These are phyloP conservation scores for Aspergillus pseudoviridinutans DNA, from an alignment of 2,329 filamentous ascomycete species.

Conservation along the genomic window DNA sequence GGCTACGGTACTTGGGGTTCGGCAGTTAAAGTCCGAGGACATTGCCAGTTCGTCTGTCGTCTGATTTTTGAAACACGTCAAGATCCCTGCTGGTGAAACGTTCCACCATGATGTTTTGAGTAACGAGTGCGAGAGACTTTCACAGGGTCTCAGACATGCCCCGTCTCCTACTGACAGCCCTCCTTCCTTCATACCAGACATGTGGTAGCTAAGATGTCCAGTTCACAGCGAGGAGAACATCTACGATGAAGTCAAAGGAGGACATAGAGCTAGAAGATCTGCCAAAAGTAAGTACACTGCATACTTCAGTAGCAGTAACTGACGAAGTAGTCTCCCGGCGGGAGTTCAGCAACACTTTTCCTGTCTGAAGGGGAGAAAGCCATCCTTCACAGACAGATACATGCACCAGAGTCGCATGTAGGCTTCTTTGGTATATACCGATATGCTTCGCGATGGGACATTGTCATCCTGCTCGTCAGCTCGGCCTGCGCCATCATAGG, in stretches of 20 bases:
- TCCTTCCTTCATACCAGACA: too few species aligned
- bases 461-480: conserved; percentile 57
- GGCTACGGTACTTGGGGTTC: neutral
- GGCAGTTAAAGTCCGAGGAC: neutral
- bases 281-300: neutral
- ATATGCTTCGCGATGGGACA: conserved; percentile 61
- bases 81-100: neutral
- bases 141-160: neutral
- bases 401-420: conserved; percentile 58
- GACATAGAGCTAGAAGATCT: conserved; percentile 1
- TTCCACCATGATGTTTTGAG: neutral
- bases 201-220: neutral
- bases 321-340: conserved; percentile 11
- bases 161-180: neutral
- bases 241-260: conserved; percentile 5
- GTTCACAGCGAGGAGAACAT: neutral
- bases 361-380: conserved; percentile 51
- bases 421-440: conserved; percentile 61
- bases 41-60: neutral
- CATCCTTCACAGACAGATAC: conserved; percentile 63
- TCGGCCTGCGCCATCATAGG: conserved; percentile 60
- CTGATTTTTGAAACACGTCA: neutral
- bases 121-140: neutral
- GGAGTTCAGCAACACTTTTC: conserved; percentile 1
- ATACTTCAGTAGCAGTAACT: conserved; percentile 16